These are phyloP conservation scores for Hanseniaspora mollemarum DNA, from an alignment of 805 yeast species.

Conservation along the genomic window DNA sequence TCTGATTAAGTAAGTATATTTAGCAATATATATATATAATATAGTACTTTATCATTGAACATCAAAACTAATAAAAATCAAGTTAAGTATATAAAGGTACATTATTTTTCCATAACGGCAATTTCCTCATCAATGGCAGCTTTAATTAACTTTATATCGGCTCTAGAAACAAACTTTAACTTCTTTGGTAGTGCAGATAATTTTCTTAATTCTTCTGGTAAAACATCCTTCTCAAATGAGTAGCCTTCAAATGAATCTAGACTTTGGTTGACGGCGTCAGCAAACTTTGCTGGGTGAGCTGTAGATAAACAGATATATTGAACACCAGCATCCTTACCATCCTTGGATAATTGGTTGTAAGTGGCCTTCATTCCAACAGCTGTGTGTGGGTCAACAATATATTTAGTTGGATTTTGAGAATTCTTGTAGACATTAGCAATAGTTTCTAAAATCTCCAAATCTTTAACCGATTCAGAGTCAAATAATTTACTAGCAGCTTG, in stretches of 20 bases:
- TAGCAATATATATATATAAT: too few species aligned
- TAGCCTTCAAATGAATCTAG: conserved; percentile 55
- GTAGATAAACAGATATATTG: conserved; percentile 74
- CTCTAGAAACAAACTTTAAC: conserved; percentile 55
- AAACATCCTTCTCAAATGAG: conserved; percentile 75
- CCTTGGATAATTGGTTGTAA: conserved; percentile 45
- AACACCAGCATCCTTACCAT: conserved; percentile 33
- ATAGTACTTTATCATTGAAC: background rate
- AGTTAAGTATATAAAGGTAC: background rate
- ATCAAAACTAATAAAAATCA: too few species aligned
- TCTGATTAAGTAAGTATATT: too few species aligned
- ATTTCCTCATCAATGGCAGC: conserved; percentile 63
- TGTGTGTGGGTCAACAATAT: conserved; percentile 91
- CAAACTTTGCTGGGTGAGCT: conserved; percentile 98
- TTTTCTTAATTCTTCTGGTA: conserved; percentile 75
- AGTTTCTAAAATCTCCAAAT: conserved; percentile 66
- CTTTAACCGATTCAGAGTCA: conserved; percentile 67
- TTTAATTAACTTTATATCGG: conserved; percentile 67
- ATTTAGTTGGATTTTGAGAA: conserved; percentile 46
- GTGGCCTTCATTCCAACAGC: conserved; percentile 87
- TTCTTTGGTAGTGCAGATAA: conserved; percentile 64
- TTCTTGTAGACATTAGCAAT: conserved; percentile 55
- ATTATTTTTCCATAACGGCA: conserved; percentile 35
- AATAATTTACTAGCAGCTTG: conserved; percentile 57
- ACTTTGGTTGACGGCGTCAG: conserved; percentile 86